Evolutionary conservation across 2,329 filamentous ascomycete species (phyloP).

Genomic region (Colletotrichum nymphaeae): DNA sequence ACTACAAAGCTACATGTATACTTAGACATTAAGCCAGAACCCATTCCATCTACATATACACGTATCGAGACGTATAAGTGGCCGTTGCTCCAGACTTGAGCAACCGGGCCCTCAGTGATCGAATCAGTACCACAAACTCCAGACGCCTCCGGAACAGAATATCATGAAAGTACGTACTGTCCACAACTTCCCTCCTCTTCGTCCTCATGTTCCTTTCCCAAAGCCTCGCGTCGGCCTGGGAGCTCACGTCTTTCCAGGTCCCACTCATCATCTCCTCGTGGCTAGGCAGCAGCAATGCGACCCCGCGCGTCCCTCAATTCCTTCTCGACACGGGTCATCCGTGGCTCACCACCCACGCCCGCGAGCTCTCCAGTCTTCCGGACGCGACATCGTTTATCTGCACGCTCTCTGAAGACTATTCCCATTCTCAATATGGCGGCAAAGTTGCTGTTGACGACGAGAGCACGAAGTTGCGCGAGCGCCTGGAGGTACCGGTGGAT

Average conservation of each 20-base stretch:
- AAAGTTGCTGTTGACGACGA: too few relatives aligned
- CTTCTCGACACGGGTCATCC: not conserved
- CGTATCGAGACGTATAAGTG: not conserved
- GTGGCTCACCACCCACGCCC: not conserved
- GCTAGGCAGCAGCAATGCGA: not conserved
- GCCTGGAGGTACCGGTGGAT: not conserved
- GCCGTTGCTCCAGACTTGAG: not conserved
- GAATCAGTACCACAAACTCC: not conserved
- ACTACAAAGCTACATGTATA: too few relatives aligned
- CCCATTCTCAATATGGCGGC: not conserved
- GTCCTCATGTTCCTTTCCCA: not conserved
- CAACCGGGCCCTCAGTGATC: not conserved
- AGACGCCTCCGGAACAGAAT: not conserved
- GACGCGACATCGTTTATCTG: not conserved
- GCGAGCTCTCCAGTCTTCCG: not conserved
- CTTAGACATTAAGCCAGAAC: too few relatives aligned
- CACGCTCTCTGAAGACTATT: not conserved
- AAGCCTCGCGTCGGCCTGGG: not conserved
- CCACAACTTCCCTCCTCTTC: not conserved
- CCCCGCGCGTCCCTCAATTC: constrained; percentile 2
- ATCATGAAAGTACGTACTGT: not conserved
- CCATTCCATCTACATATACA: not conserved
- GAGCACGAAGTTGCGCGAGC: not conserved
- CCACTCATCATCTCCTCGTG: not conserved
- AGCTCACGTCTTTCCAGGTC: not conserved